Conservation (phyloP, 2,329 filamentous ascomycete species). For the Claviceps sorghi region DNA sequence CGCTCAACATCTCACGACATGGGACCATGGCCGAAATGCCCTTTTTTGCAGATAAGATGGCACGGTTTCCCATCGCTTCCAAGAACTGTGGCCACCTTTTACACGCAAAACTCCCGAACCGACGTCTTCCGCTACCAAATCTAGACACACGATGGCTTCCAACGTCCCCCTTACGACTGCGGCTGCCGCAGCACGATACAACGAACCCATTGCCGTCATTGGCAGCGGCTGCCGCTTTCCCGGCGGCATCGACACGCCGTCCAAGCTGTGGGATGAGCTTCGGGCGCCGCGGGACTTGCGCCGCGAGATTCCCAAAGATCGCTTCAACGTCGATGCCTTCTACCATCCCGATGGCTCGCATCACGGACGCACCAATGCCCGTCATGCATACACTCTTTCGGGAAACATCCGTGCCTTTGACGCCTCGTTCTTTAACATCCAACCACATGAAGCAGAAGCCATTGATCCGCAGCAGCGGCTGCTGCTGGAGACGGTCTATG, state of each 20-base stretch:
- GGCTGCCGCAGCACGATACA: too few species aligned
- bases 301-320: constrained; percentile 11
- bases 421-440: constrained; percentile 16
- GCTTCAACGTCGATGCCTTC: constrained; percentile 13
- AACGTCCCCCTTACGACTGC: too few species aligned
- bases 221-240: constrained; percentile 26
- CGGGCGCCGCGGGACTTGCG: constrained; percentile 20
- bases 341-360: constrained; percentile 18
- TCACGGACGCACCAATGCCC: constrained; percentile 10
- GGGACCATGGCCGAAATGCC: too few species aligned
- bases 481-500: constrained; percentile 26
- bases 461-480: constrained; percentile 10
- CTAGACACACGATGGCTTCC: too few species aligned
- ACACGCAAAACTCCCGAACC: too few species aligned
- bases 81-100: too few species aligned
- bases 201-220: constrained; percentile 26
- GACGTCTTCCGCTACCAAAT: too few species aligned
- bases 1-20: too few species aligned
- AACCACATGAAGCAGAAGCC: constrained; percentile 3
- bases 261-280: constrained; percentile 18
- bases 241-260: constrained; percentile 18
- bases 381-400: constrained; percentile 18
- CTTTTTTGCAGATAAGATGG: too few species aligned
- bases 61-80: too few species aligned
- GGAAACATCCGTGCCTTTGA: constrained; percentile 26